These are phyloP conservation scores for Microstroma glucosiphilum DNA, from an alignment of 1,284 basidiomycete species.

Conservation along the genomic window DNA sequence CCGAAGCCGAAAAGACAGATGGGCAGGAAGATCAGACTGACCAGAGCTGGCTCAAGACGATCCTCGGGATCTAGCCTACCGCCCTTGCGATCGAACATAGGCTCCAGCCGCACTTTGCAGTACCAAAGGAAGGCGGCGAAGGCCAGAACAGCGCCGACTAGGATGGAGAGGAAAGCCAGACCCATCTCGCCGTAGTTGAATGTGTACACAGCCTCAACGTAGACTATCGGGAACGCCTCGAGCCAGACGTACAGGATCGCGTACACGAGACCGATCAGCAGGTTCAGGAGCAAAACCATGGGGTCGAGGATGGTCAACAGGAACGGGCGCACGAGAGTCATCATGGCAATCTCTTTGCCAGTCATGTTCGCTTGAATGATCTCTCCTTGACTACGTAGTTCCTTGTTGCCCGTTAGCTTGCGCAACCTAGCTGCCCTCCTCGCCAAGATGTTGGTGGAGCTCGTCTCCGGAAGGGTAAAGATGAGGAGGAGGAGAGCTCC, in stretches of 20 bases:
- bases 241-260: conserved; percentile 17
- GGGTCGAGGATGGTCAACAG: conserved; percentile 20
- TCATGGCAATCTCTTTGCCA: conserved; percentile 26
- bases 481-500: conserved; percentile 31
- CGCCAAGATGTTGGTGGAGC: conserved; percentile 47
- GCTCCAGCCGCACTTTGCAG: conserved; percentile 9
- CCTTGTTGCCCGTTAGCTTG: conserved; percentile 48
- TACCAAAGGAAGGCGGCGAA: conserved; percentile 12
- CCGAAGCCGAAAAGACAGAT: conserved; percentile 39
- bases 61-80: conserved; percentile 32
- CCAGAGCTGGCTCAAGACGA: conserved; percentile 28
- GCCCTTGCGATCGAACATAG: conserved; percentile 18
- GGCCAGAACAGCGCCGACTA: conserved; percentile 26
- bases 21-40: conserved; percentile 48
- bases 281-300: conserved; percentile 18
- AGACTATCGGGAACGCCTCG: conserved; percentile 36
- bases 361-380: conserved; percentile 30
- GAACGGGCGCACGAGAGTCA: conserved; percentile 40
- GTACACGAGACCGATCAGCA: conserved; percentile 37
- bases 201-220: conserved; percentile 26
- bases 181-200: conserved; percentile 36
- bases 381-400: conserved; percentile 49
- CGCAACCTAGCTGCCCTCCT: conserved; percentile 50
- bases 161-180: conserved; percentile 31
- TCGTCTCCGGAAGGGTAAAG: conserved; percentile 51